Evolutionary conservation across 164 flowering plant genomes (phyloP), one percentile per base, ranked within the genome.

Genomic region (Chloranthus sessilifolius): DNA sequence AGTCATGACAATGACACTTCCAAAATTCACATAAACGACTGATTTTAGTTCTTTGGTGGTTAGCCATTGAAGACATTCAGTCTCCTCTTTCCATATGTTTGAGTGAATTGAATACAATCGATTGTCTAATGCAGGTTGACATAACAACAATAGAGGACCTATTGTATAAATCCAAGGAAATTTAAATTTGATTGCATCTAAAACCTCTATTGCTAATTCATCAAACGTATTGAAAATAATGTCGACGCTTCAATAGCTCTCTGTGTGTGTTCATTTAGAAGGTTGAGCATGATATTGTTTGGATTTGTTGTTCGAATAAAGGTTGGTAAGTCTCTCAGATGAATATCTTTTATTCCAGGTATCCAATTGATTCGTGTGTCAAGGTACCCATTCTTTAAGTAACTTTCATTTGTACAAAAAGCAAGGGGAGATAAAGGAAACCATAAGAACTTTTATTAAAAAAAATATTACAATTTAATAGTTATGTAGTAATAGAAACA

Each of bases 321-420:
- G 48, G 43, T 60, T 3, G 79, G 82, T 0, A 77, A 10, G 53
- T 74, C 76, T 43, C 42, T 69, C 0, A 73, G 62, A 10, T 70
- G 63, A 3, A 76, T 59, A 41, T 59, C 54, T 17, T 20, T 54
- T 69, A 74, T 61, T 6, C 76, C 76, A 1, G 70, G 60, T 17
- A 74, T 40, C 76, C 76, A 71, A 30, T 76, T 76, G 8, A 74
- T 43, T 0, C n/a, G 29, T 1, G 53, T 64, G 20, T 71, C 76
- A 0, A 73, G 65, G 31, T 43, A 62, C 2, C 74, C 80, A 39
- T 81, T 73, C 0, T 28, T 56, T 7, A 64, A 12, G 60, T 42
- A 75, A 9, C 50, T 61, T 20, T 64, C 77, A 58, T 77, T 80
- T 55, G 37, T 47, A 39, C 11, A 37, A 7, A 9, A 15, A 11